These are phyloP conservation scores for Venturia pyrina DNA, from an alignment of 2,329 filamentous ascomycete species.

Conservation along the genomic window DNA sequence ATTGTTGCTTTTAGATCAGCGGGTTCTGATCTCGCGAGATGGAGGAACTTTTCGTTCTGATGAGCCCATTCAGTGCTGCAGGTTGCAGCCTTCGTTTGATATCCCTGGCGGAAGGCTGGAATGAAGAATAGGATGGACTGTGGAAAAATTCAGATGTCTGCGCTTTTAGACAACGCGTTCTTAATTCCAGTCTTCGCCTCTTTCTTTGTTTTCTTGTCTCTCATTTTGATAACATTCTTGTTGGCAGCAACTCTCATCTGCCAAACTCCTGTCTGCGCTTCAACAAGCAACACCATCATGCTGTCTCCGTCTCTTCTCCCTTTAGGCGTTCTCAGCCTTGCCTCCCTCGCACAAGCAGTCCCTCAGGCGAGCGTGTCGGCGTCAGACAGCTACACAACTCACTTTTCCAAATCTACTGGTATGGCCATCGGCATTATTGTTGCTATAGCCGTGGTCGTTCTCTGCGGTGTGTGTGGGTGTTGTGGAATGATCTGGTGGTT, in stretches of 20 bases:
- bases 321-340: not conserved
- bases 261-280: not conserved
- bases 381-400: not conserved
- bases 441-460: not conserved
- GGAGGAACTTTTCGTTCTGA: too few relatives aligned
- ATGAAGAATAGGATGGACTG: not conserved
- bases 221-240: not conserved
- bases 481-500: not conserved
- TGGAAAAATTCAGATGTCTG: not conserved
- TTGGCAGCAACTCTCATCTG: not conserved
- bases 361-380: not conserved
- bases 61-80: too few relatives aligned
- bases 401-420: not conserved
- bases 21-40: not conserved
- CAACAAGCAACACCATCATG: not conserved
- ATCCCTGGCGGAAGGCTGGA: not conserved
- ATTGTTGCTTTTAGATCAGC: not conserved
- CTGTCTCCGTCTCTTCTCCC: not conserved
- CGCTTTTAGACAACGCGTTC: not conserved
- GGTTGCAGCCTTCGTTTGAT: not conserved
- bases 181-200: not conserved
- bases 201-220: not conserved
- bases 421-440: not conserved
- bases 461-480: not conserved
- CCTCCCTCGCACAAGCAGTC: not conserved